Conservation (phyloP, 2,329 filamentous ascomycete species). For the Aspergillus novoparasiticus region DNA sequence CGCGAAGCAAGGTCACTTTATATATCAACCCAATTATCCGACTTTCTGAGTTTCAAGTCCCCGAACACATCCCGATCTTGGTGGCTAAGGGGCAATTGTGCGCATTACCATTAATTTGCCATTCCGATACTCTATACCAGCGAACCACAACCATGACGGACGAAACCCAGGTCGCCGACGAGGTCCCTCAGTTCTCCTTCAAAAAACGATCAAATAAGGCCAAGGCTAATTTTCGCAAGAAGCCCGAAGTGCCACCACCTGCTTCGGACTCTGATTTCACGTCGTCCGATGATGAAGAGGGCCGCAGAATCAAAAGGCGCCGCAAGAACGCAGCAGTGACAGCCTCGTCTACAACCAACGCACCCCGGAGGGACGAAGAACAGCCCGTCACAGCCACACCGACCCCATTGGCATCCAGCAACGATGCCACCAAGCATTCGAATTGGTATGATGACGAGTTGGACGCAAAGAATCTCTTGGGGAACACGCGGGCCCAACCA, state of each 20-base stretch:
- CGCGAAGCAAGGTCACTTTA: not conserved
- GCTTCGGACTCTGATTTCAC: constrained; percentile 62
- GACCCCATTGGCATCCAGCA: constrained; percentile 65
- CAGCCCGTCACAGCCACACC: constrained; percentile 64
- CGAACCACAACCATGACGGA: constrained; percentile 31
- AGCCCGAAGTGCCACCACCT: constrained; percentile 75
- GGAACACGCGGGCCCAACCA: constrained; percentile 31
- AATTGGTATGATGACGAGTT: constrained; percentile 83
- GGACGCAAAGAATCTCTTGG: constrained; percentile 50
- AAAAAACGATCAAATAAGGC: constrained; percentile 81
- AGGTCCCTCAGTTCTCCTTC: constrained; percentile 57
- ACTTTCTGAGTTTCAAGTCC: not conserved
- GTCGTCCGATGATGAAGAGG: constrained; percentile 75
- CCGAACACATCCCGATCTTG: not conserved
- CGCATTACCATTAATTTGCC: not conserved
- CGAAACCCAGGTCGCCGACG: constrained; percentile 23
- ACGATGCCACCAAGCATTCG: constrained; percentile 85
- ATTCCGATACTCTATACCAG: not conserved
- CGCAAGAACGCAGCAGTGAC: constrained; percentile 71
- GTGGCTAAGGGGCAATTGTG: not conserved
- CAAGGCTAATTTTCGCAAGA: constrained; percentile 78
- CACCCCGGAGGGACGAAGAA: constrained; percentile 46
- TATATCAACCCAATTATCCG: not conserved
- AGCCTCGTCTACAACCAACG: constrained; percentile 57
- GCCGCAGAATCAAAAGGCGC: constrained; percentile 76